Conservation (phyloP, 2,329 filamentous ascomycete species). For the Aureobasidium mangrovei region DNA sequence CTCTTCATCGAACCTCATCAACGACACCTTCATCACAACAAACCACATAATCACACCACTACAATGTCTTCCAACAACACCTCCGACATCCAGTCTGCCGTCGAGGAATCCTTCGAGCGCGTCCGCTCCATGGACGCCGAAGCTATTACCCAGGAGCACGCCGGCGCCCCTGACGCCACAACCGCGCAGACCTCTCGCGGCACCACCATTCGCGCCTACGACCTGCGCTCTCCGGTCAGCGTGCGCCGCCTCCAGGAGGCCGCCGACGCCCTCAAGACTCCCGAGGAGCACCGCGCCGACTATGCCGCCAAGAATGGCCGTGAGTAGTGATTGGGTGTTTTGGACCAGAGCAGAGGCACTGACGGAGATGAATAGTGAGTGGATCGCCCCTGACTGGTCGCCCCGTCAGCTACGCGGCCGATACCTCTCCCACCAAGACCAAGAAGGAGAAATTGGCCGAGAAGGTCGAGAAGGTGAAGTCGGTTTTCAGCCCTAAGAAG, state of each 20-base stretch:
- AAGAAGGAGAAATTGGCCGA: too few species aligned
- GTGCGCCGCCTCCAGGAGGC: neutral
- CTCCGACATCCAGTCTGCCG: neutral
- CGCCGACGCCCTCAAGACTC: neutral
- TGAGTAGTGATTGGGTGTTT: neutral
- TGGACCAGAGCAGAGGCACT: too few species aligned
- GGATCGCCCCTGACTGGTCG: too few species aligned
- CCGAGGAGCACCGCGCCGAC: slow-evolving; percentile 12
- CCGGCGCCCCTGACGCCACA: neutral
- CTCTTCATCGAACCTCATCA: neutral
- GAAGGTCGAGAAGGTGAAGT: neutral
- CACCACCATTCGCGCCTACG: neutral
- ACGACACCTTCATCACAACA: neutral
- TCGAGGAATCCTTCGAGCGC: neutral
- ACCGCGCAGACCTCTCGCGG: neutral
- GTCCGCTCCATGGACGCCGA: neutral
- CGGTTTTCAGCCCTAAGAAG: neutral
- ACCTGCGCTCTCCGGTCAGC: neutral
- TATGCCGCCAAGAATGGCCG: neutral
- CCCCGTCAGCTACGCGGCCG: too few species aligned
- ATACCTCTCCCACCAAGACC: too few species aligned
- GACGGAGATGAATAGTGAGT: too few species aligned
- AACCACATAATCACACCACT: neutral
- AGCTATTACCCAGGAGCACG: neutral
- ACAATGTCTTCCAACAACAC: neutral